These are phyloP conservation scores for Ustilago bromivora DNA, from an alignment of 1,284 basidiomycete genomes.

Conservation along the genomic window DNA sequence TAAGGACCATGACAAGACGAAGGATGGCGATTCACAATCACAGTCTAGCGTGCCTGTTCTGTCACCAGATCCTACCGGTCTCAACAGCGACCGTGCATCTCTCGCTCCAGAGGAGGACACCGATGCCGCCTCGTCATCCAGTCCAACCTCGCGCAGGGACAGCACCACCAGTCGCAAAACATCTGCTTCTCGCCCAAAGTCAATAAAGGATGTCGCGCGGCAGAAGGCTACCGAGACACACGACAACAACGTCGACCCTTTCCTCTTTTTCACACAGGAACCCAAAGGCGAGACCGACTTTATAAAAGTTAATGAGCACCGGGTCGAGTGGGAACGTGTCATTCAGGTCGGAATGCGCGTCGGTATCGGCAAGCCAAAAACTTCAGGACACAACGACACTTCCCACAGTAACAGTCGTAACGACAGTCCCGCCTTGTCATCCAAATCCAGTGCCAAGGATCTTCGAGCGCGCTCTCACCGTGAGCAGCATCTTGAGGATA, in stretches of 20 bases:
- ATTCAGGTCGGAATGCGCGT: conserved; percentile 61
- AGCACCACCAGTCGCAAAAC: conserved; percentile 47
- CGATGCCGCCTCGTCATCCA: conserved; percentile 16
- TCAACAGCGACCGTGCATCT: conserved; percentile 5
- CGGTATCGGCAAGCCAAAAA: conserved; percentile 54
- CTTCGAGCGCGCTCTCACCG: conserved; percentile 29
- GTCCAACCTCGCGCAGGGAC: conserved; percentile 22
- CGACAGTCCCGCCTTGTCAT: conserved; percentile 34
- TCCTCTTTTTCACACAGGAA: conserved; percentile 50
- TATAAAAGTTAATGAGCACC: conserved; percentile 44
- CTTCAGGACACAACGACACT: conserved; percentile 10
- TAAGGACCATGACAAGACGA: conserved; percentile 6
- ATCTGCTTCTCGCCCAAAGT: conserved; percentile 30
- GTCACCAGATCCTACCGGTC: neutral
- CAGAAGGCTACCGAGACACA: conserved; percentile 19
- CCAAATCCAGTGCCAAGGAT: conserved; percentile 45
- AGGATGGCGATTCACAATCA: conserved; percentile 12
- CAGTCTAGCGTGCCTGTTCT: neutral
- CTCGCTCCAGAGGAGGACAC: conserved; percentile 11
- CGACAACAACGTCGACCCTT: conserved; percentile 38
- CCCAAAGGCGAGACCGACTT: conserved; percentile 52
- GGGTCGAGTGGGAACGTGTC: conserved; percentile 58
- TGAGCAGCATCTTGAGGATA: conserved; percentile 35
- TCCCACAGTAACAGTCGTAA: conserved; percentile 27
- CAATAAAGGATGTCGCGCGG: conserved; percentile 26